Percentiles rank a stretch among this genome's conserved stretches.
Evolutionary conservation across 1,284 basidiomycete genomes (phyloP).

Genomic region (Tilletia horrida): DNA sequence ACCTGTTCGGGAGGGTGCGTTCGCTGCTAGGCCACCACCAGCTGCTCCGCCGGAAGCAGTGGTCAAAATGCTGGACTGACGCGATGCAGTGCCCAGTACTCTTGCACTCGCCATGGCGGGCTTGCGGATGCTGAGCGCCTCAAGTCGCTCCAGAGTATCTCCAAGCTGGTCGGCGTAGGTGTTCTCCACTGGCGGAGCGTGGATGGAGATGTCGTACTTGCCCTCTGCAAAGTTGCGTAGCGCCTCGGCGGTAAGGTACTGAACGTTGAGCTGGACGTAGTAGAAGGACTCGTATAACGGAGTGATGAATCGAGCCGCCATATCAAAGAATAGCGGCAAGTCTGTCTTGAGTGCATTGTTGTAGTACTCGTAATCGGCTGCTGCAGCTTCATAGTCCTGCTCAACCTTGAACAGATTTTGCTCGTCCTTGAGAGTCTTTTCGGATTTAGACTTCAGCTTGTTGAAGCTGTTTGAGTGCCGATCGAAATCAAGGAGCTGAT

Average conservation of each 20-base stretch:
- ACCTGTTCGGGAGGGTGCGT: slow-evolving; percentile 20
- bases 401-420: slow-evolving; percentile 68
- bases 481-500: slow-evolving; percentile 78
- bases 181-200: slow-evolving; percentile 65
- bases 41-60: not conserved
- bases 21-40: slow-evolving; percentile 21
- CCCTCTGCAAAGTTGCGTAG: slow-evolving; percentile 75
- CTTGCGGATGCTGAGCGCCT: slow-evolving; percentile 43
- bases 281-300: slow-evolving; percentile 97
- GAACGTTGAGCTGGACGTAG: slow-evolving; percentile 98
- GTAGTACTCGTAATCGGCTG: slow-evolving; percentile 94
- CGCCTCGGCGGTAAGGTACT: slow-evolving; percentile 89
- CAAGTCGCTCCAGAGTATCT: slow-evolving; percentile 67
- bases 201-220: slow-evolving; percentile 72
- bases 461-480: slow-evolving; percentile 91
- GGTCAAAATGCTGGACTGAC: slow-evolving; percentile 15
- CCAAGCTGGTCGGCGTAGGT: slow-evolving; percentile 76
- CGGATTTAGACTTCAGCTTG: slow-evolving; percentile 92
- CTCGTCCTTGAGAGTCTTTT: slow-evolving; percentile 55
- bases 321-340: slow-evolving; percentile 81
- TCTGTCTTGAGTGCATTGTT: slow-evolving; percentile 88
- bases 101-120: slow-evolving; percentile 37
- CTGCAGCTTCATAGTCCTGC: slow-evolving; percentile 93
- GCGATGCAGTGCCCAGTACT: slow-evolving; percentile 25
- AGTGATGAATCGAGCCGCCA: slow-evolving; percentile 85